A percentile compares a stretch with the other conserved stretches of the same genome.
Evolutionary conservation across 2,329 filamentous ascomycete genomes (phyloP).

Genomic region (Celoporthe dispersa): DNA sequence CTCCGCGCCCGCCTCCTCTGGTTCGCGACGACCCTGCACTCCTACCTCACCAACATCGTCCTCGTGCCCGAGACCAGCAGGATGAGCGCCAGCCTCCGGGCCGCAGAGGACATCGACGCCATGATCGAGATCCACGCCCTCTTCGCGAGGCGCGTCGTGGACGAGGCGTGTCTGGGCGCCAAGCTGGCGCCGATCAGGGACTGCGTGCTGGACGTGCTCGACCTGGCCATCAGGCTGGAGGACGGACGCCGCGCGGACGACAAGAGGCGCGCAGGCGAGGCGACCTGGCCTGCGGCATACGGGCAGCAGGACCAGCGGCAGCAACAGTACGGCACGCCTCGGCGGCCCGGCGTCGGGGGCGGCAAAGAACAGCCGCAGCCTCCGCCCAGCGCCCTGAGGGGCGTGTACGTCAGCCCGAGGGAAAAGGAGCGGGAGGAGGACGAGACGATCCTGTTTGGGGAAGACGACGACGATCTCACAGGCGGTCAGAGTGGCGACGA

Average conservation of each 20-base stretch:
- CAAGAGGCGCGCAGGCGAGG: slow-evolving; percentile 41
- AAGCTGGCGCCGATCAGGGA: slow-evolving; percentile 73
- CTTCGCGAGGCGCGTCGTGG: slow-evolving; percentile 66
- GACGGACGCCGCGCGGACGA: slow-evolving; percentile 55
- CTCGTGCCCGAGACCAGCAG: slow-evolving; percentile 62
- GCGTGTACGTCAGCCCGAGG: slow-evolving; percentile 34
- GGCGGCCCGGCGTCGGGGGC: slow-evolving; percentile 21
- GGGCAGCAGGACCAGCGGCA: slow-evolving; percentile 32
- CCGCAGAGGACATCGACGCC: slow-evolving; percentile 74
- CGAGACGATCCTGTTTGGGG: slow-evolving; percentile 32
- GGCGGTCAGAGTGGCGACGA: neutral
- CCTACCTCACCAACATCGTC: slow-evolving; percentile 76
- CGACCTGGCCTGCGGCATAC: slow-evolving; percentile 8
- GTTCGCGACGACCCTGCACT: slow-evolving; percentile 76
- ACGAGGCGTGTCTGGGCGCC: slow-evolving; percentile 70
- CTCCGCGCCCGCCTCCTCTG: slow-evolving; percentile 74
- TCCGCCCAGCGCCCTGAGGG: slow-evolving; percentile 28
- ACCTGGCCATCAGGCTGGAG: slow-evolving; percentile 73
- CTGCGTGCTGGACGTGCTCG: slow-evolving; percentile 74
- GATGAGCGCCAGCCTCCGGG: slow-evolving; percentile 61
- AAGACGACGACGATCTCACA: slow-evolving; percentile 39
- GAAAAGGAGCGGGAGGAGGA: slow-evolving; percentile 36
- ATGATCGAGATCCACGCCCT: slow-evolving; percentile 74
- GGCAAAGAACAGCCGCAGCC: slow-evolving; percentile 34
- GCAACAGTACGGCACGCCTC: slow-evolving; percentile 14